A percentile compares a stretch with the other conserved stretches of the same genome.
These are phyloP conservation scores for Theileria luwenshuni DNA, from an alignment of 169 alveolate species.

Conservation along the genomic window DNA sequence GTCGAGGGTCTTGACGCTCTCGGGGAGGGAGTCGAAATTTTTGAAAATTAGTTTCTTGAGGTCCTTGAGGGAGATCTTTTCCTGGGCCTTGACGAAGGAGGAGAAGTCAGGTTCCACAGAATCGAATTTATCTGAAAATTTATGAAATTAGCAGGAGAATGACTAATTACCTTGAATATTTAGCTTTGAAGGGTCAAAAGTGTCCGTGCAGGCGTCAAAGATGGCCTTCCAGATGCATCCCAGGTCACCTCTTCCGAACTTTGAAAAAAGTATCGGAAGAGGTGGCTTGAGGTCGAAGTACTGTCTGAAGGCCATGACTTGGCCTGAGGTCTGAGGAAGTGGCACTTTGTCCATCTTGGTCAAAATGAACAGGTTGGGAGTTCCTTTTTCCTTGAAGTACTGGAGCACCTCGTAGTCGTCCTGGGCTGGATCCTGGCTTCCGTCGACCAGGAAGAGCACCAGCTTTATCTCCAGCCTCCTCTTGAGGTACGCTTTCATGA, in stretches of 20 bases:
- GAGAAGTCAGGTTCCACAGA: slow-evolving; percentile 45
- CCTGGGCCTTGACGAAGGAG: slow-evolving; percentile 44
- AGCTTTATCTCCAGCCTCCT: slow-evolving; percentile 63
- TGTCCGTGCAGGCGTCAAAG: slow-evolving; percentile 59
- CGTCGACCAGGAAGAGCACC: slow-evolving; percentile 59
- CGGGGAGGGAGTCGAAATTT: slow-evolving; percentile 63
- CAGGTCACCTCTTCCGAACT: slow-evolving; percentile 60
- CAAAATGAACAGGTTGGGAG: slow-evolving; percentile 48
- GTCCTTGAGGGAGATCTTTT: slow-evolving; percentile 51
- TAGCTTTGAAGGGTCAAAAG: slow-evolving; percentile 34
- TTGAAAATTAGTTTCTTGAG: slow-evolving; percentile 42
- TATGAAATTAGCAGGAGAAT: not conserved
- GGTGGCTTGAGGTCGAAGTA: slow-evolving; percentile 50
- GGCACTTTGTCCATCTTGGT: slow-evolving; percentile 69
- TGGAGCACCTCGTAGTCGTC: slow-evolving; percentile 41
- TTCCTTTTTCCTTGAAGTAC: slow-evolving; percentile 20
- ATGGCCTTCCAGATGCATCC: slow-evolving; percentile 65
- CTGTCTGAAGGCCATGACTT: slow-evolving; percentile 46
- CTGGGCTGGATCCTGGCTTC: slow-evolving; percentile 40
- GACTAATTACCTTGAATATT: slow-evolving; percentile 19
- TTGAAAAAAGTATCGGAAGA: slow-evolving; percentile 58
- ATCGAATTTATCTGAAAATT: slow-evolving; percentile 32
- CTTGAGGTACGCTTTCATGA: slow-evolving; percentile 62
- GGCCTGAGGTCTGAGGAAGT: slow-evolving; percentile 53
- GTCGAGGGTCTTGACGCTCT: slow-evolving; percentile 52